Percentiles rank a stretch among this genome's conserved stretches.
phyloP scores from a whole-genome alignment of 2,329 filamentous ascomycete genomes.

The Fusarium haematococcum region DNA sequence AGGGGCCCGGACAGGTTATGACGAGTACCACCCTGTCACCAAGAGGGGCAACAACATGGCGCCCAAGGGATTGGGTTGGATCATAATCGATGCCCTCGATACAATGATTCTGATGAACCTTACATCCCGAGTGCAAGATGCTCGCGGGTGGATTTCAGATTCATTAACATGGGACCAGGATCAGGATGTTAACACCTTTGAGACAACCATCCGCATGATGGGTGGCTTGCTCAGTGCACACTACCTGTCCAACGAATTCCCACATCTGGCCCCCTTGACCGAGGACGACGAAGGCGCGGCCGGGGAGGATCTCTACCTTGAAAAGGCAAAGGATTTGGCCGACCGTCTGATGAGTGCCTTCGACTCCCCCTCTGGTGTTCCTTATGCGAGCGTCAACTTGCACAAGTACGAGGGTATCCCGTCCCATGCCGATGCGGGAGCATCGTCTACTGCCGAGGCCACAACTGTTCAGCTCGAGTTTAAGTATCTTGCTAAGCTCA shows the following conservation, averaged over 20 bases:
- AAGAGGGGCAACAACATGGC: constrained; percentile 88
- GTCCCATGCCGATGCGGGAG: constrained; percentile 86
- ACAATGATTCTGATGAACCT: constrained; percentile 99
- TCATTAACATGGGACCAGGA: constrained; percentile 89
- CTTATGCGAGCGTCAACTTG: constrained; percentile 91
- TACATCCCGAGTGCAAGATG: constrained; percentile 84
- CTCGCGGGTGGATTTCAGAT: constrained; percentile 87
- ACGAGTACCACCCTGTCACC: constrained; percentile 87
- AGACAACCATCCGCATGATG: constrained; percentile 97
- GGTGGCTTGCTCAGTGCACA: constrained; percentile 93
- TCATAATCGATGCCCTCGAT: constrained; percentile 95
- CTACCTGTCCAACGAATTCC: constrained; percentile 88
- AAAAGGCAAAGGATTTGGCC: constrained; percentile 93
- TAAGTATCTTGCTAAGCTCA: constrained; percentile 96
- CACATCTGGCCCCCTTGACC: constrained; percentile 78
- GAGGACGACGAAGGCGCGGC: constrained; percentile 78
- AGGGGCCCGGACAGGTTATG: constrained; percentile 67
- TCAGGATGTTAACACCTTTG: constrained; percentile 96
- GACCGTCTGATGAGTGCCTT: constrained; percentile 90
- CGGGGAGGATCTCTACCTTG: constrained; percentile 92
- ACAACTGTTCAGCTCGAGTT: constrained; percentile 94
- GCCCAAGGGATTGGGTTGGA: constrained; percentile 92
- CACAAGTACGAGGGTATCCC: constrained; percentile 79
- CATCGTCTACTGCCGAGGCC: constrained; percentile 93
- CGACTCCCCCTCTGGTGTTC: constrained; percentile 86